A percentile compares a stretch with the other conserved stretches of the same genome.
phyloP scores from a whole-genome alignment of 2,329 filamentous ascomycete species.

The Botrytis squamosa region DNA sequence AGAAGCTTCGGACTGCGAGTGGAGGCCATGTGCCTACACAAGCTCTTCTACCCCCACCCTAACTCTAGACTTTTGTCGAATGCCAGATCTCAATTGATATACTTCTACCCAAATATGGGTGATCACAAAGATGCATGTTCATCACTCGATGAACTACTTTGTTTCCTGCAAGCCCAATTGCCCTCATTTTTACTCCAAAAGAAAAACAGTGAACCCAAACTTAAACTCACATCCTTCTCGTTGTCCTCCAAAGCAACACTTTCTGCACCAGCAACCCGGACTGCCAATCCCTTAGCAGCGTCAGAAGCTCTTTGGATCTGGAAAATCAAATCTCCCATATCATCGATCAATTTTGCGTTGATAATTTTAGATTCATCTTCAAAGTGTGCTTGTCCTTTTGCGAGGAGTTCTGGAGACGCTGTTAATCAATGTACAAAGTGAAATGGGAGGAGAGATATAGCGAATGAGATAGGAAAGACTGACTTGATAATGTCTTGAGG shows the following conservation, averaged over 20 bases:
- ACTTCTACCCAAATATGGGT: slow-evolving; percentile 40
- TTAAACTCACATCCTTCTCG: slow-evolving; percentile 20
- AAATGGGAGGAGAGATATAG: too few species aligned
- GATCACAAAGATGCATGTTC: not conserved
- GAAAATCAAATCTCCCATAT: slow-evolving; percentile 51
- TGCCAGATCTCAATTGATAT: not conserved
- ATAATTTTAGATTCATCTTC: slow-evolving; percentile 18
- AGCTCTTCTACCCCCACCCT: not conserved
- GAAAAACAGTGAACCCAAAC: not conserved
- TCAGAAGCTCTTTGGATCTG: slow-evolving; percentile 49
- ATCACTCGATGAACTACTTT: not conserved
- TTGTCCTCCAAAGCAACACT: not conserved
- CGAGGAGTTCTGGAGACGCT: slow-evolving; percentile 4
- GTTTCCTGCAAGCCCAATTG: too few species aligned
- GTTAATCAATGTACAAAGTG: not conserved
- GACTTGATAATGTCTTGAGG: slow-evolving; percentile 10
- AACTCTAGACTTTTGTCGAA: not conserved
- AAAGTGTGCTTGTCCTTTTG: slow-evolving; percentile 5
- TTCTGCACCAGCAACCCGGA: slow-evolving; percentile 42
- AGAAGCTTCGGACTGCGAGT: not conserved
- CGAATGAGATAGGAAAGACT: not conserved
- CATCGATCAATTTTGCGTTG: slow-evolving; percentile 45
- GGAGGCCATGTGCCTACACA: not conserved
- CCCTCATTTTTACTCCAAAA: not conserved
- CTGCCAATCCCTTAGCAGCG: slow-evolving; percentile 43